Base-by-base conservation (phyloP, 306 rosid species). In the Canavalia ensiformis region DNA sequence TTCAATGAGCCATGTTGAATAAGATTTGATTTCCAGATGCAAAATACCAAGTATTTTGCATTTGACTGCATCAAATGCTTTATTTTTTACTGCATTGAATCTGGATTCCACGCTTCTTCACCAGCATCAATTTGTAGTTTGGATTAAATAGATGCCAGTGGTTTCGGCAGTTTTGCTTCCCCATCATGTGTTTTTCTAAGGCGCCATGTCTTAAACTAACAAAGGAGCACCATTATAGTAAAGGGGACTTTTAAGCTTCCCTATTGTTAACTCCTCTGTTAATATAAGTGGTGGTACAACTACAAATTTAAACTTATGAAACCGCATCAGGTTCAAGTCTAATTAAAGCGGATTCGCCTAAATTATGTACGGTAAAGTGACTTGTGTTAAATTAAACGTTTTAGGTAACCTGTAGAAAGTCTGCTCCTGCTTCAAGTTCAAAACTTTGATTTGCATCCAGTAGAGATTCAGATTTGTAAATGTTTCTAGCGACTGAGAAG, bases 401-500 rank as follows among this genome's bases (percentile, higher is more conserved):
- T 77, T 35, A 18, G 18, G 49, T 45, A 29, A 85, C 85, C 85
- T 71, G 71, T 7, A 75, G 69, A 76, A 84, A 84, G n/a, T 80
- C 79, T 69, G 85, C 72, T 76, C 82, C 85, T 13, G 71, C 55
- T 76, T 81, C 56, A 39, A 85, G 82, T 62, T 75, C 82, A 0
- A 79, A 75, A 68, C 35, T 35, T 70, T 13, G 71, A 72, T 13
- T 37, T 13, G 57, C 65, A 44, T 56, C 25, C 55, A 31, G 1
- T 44, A 59, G 58, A 51, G 60, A 59, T 28, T 82, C 81, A 31
- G 77, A 65, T 12, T 45, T 80, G 65, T 73, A 82, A 18, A 73
- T 59, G 74, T 82, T 59, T 82, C 72, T 78, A 58, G 84, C 86
- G 8, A 78, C 57, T n/a, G 84, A 85, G 69, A 85, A 82, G 68